These are phyloP conservation scores for Triticum timopheevii DNA, from an alignment of 176 grass and related monocot species.

Conservation along the genomic window DNA sequence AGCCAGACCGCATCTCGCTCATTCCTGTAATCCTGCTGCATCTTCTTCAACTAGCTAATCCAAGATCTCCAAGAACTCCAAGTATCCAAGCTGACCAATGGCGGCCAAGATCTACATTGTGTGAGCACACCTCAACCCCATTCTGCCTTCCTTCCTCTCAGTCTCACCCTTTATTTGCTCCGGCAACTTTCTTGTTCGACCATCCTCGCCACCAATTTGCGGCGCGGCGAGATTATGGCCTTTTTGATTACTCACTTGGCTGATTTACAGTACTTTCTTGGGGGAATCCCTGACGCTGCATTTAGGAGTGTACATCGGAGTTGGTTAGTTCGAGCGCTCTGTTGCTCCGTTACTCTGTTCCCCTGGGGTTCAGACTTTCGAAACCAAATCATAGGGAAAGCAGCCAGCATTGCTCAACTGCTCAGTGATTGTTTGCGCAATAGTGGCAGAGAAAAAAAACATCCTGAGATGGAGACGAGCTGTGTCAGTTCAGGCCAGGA, in stretches of 20 bases:
- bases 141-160: neutral
- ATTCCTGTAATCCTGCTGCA: neutral
- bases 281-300: neutral
- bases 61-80: neutral
- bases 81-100: neutral
- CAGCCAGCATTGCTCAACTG: neutral
- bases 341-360: neutral
- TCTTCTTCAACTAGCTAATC: neutral
- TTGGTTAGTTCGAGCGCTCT: neutral
- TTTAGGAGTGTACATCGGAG: neutral
- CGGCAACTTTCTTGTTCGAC: neutral
- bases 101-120: slow-evolving; percentile 40
- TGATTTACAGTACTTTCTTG: neutral
- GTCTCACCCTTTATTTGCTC: neutral
- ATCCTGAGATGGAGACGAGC: neutral
- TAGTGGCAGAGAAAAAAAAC: neutral
- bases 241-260: neutral
- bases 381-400: neutral
- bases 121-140: neutral
- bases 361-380: neutral
- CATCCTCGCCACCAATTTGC: neutral
- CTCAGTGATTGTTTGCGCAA: neutral
- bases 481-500: neutral
- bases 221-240: too few species aligned
- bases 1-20: neutral